Evolutionary conservation across 768 basidiomycete genomes (phyloP), one percentile per base, ranked within the genome.

Genomic region (Kwoniella europaea): DNA sequence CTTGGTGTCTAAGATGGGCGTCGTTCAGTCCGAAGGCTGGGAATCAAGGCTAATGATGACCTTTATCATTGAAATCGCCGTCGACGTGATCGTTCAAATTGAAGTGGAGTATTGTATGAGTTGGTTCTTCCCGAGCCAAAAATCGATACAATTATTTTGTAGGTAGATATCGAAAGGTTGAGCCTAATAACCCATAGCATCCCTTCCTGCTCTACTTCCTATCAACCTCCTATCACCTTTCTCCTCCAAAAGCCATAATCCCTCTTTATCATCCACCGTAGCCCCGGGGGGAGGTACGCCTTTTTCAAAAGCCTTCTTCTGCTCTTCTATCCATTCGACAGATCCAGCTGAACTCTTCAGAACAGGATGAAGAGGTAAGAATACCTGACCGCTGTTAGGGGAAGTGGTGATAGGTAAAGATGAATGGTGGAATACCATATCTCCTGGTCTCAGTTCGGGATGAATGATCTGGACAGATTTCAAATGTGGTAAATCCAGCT

Each of bases 351-450:
- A 42, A 3, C 22, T 46, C 53, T 71, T 65, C 6, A 50, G 41
- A 4, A 70, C n/a, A 10, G 69, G 59, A 10, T 65, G 57, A 16
- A 71, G 20, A 15, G 65, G 64, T 18, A 71, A 52, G 63, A 65
- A 72, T 12, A 72, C 63, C 27, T 67, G 63, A 20, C 66, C 67
- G 10, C 29, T 29, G 22, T 52, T 50, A 7, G 29, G 67, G 15
- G 46, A 60, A 13, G 62, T 53, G 43, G 43, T 57, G 15, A 72
- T 58, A 43, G 74, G 76, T 16, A 76, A 42, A 41, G 71, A 15
- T 4, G 76, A 29, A 54, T 77, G 70, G 58, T 73, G 73, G 52
- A 69, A 71, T 46, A 81, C 50, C 55, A 81, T 73, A 65, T 81
- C 79, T 2, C 79, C 79, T 13, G 79, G 77, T 35, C 59, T 43